Evolutionary conservation across 805 yeast species (phyloP), one percentile per base, ranked within the genome.

Genomic region (Starmerella bombicola): DNA sequence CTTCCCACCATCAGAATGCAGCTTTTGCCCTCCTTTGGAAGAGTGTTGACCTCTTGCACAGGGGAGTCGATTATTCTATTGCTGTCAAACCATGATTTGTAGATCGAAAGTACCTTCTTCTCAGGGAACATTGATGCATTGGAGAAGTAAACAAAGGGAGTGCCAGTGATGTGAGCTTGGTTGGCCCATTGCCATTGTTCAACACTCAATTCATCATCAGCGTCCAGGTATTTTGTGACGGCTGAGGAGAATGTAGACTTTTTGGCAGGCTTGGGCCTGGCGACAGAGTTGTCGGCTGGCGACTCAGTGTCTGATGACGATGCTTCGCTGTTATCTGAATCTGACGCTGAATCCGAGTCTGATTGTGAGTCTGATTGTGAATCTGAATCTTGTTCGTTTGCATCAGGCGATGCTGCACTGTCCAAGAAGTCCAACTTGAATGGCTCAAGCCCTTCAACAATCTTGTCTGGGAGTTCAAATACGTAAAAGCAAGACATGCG

Each of bases 1-100:
- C 97, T 96, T 13, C 96, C 96, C 39, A 91, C 73, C 95, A 91
- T 83, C 50, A 91, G 72, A 10, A 91, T 59, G 0, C 93, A 93
- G 4, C 94, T 81, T 45, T 50, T 29, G 50, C 58, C 47, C 20
- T 35, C 12, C 28, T 40, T 42, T 53, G 65, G 69, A 69, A 69
- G 23, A 51, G 22, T 35, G 22, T 55, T 52, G n/a, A 82, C 50
- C 0, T 69, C 55, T n/a, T 60, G 61, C 5, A 73, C 47, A 0
- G 93, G 91, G 3, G 62, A 58, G 2, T 61, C 52, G 0, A 70
- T 55, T 3, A 55, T 34, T n/a, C 65, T 63, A 0, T 58, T 46
- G 2, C 61, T 57, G 28, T 64, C 64, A 49, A 83, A 73, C 15
- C 80, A 49, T 0, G 77, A 60, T 52, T 83, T 85, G 59, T 77